Percentiles rank a stretch among this genome's conserved stretches.
phyloP scores from a whole-genome alignment of 768 basidiomycete species.

The Calvatia gigantea region DNA sequence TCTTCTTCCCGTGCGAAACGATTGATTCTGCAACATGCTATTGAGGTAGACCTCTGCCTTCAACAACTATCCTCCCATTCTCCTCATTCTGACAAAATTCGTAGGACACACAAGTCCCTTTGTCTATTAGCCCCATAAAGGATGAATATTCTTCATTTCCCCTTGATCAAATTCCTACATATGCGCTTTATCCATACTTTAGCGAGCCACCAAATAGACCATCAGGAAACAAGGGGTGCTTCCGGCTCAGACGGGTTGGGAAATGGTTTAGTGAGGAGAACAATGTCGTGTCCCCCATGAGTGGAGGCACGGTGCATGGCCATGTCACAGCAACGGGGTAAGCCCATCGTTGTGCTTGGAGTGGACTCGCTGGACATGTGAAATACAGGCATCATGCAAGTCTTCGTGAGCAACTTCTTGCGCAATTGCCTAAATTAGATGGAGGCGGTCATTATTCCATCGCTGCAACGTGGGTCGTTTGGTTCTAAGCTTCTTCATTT shows the following conservation, averaged over 20 bases:
- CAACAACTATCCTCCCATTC: constrained; percentile 5
- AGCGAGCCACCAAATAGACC: constrained; percentile 36
- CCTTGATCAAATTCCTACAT: constrained; percentile 31
- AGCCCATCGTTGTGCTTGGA: not conserved
- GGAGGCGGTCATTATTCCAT: not conserved
- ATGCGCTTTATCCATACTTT: constrained; percentile 69
- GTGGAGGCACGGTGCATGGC: not conserved
- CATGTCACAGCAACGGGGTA: not conserved
- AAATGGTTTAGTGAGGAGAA: constrained; percentile 44
- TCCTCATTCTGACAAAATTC: not conserved
- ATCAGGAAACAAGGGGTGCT: constrained; percentile 46
- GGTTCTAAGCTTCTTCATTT: too few species aligned
- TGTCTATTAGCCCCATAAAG: not conserved
- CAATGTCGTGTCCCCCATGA: constrained; percentile 2
- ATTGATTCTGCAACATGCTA: constrained; percentile 46
- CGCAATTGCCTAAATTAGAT: not conserved
- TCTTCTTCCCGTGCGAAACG: constrained; percentile 45
- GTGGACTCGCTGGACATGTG: not conserved
- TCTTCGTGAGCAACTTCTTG: constrained; percentile 8
- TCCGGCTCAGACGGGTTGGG: constrained; percentile 59
- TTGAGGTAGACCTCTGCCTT: constrained; percentile 39
- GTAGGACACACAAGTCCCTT: constrained; percentile 1
- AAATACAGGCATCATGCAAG: not conserved
- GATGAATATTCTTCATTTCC: not conserved
- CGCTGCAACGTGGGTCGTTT: constrained; percentile 10